Evolutionary conservation across 805 yeast genomes (phyloP).

Genomic region (Cyberlindnera xylosilytica): DNA sequence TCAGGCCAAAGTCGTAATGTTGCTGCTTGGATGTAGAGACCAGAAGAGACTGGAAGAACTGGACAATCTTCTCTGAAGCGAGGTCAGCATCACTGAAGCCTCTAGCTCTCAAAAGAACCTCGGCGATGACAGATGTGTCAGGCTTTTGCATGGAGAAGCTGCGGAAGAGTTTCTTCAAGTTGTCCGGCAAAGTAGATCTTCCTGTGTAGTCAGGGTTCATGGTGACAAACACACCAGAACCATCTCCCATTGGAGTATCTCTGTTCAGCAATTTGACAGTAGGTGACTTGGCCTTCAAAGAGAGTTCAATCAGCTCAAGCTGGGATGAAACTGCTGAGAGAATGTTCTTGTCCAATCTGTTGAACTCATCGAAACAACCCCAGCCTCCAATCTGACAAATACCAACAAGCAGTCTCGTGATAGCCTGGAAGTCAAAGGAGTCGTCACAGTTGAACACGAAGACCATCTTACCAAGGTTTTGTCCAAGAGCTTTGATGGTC

Average conservation of each 20-base stretch:
- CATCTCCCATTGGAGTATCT: conserved; percentile 35
- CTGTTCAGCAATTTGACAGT: conserved; percentile 43
- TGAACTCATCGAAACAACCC: conserved; percentile 97
- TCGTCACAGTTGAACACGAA: conserved; percentile 92
- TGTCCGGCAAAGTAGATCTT: conserved; percentile 79
- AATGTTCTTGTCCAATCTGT: conserved; percentile 66
- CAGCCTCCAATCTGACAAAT: conserved; percentile 82
- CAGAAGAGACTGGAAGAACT: conserved; percentile 48
- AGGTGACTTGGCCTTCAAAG: conserved; percentile 31
- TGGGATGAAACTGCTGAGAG: conserved; percentile 85
- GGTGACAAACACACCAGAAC: conserved; percentile 79
- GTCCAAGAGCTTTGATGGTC: conserved; percentile 79
- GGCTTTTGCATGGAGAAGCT: conserved; percentile 73
- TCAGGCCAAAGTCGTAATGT: conserved; percentile 89
- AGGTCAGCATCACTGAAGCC: conserved; percentile 53
- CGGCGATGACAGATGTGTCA: conserved; percentile 64
- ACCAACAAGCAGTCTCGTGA: conserved; percentile 75
- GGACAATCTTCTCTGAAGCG: conserved; percentile 48
- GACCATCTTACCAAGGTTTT: conserved; percentile 74
- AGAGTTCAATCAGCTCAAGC: conserved; percentile 65
- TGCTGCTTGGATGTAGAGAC: conserved; percentile 45
- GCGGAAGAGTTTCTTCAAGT: conserved; percentile 74
- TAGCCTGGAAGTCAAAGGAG: conserved; percentile 74
- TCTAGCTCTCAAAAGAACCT: conserved; percentile 67
- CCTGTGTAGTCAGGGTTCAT: conserved; percentile 91